Base-by-base conservation (phyloP, 2,329 filamentous ascomycete genomes). In the Aspergillus brunneoviolaceus region DNA sequence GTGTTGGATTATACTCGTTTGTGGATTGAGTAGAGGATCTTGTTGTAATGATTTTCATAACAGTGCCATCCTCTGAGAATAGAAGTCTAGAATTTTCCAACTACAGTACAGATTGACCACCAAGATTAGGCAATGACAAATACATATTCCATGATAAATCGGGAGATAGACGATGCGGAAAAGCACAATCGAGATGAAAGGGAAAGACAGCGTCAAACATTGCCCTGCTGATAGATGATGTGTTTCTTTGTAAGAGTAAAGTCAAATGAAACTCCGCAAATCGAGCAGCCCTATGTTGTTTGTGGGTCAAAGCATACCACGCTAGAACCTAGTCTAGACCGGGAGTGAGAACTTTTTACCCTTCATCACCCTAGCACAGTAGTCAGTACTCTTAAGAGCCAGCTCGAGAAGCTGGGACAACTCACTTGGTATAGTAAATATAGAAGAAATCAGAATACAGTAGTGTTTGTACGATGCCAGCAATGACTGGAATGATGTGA, bases 371-470 rank as follows among this genome's bases (percentile, higher is more conserved):
- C 81, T 83, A 23, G 2, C 33, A 9, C 25, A 21, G 21, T 23
- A 25, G 27, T 68, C 48, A 67, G 63, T 55, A 7, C 4, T 4
- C 25, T 33, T 29, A 42, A 27, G 35, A 7, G 25, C 25, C 45
- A 19, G 16, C n/a, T n/a, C 14, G n/a, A 31, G n/a, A 1, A 25
- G 12, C 47, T 33, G 25, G 27, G 14, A 19, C 12, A 29, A 79
- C 84, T 76, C 75, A 89, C 87, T 97, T 98, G 61, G 89, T 96
- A 81, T 97, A 99, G 82, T 99, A 99, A 72, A 99, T 94, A 84
- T 93, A 99, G 85, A 99, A 99, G 82, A 99, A 99, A 81, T 99
- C 95, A 65, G 92, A 96, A 82, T 99, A 99, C 60, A 99, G 83
- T 52, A 99, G 80, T 0, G 95, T 99, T 83, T 99, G 95, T 65